Evolutionary conservation across 2,329 filamentous ascomycete genomes (phyloP).

Genomic region (Scedosporium minutisporum): DNA sequence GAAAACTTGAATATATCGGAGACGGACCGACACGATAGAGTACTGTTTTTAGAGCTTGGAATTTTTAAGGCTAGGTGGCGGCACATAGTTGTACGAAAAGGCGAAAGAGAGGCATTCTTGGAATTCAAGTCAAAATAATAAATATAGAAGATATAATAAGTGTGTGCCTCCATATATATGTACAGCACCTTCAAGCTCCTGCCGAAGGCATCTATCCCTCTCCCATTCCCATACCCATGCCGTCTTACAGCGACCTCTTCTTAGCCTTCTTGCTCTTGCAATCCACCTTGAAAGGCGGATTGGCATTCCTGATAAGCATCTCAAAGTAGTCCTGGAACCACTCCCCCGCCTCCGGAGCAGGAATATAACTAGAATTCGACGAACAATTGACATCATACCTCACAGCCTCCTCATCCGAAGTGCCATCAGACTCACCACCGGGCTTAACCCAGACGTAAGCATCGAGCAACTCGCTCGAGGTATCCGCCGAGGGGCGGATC

Average conservation of each 20-base stretch:
- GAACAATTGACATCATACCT: constrained; percentile 36
- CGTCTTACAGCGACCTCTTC: background rate
- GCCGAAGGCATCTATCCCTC: no score
- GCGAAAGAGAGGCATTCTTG: no score
- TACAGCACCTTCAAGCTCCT: no score
- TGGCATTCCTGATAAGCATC: constrained; percentile 45
- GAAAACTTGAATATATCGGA: no score
- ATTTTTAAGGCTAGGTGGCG: no score
- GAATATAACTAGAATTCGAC: constrained; percentile 42
- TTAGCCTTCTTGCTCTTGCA: constrained; percentile 1
- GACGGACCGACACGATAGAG: no score
- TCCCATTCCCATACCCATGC: no score
- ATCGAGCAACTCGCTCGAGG: constrained; percentile 48
- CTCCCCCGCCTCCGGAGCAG: constrained; percentile 58
- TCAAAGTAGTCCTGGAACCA: constrained; percentile 58
- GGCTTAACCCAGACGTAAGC: constrained; percentile 66
- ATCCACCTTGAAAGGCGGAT: constrained; percentile 35
- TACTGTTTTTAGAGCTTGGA: no score
- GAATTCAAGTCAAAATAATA: no score
- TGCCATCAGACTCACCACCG: constrained; percentile 47
- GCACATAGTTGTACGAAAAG: no score
- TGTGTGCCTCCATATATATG: no score
- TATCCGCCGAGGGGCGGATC: constrained; percentile 51
- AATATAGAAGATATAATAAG: no score
- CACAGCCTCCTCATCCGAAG: constrained; percentile 34